These are phyloP conservation scores for Euphorbia celastroides DNA, from an alignment of 441 rosid species.

Conservation along the genomic window DNA sequence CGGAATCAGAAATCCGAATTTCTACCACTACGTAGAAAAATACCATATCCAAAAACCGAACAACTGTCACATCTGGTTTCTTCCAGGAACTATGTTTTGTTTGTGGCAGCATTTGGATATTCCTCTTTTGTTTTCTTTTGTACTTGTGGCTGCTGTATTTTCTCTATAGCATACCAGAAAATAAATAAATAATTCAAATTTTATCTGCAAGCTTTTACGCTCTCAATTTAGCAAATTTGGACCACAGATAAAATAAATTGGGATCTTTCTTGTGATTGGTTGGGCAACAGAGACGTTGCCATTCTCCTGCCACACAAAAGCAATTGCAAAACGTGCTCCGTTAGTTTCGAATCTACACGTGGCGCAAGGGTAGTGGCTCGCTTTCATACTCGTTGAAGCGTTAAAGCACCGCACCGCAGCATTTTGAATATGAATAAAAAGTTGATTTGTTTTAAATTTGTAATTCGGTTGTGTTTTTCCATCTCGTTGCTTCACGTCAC, in stretches of 20 bases:
- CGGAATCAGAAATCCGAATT: not conserved
- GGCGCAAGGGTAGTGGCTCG: not conserved
- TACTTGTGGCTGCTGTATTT: not conserved
- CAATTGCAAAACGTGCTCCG: not conserved
- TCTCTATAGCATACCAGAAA: not conserved
- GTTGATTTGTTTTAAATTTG: not conserved
- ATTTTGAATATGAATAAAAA: not conserved
- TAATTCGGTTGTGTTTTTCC: not conserved
- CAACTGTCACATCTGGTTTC: not conserved
- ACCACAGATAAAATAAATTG: not conserved
- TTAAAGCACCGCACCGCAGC: not conserved
- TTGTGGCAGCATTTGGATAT: slow-evolving; percentile 10
- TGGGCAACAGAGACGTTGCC: not conserved
- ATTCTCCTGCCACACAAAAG: not conserved
- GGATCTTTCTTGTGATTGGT: not conserved
- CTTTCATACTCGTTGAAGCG: not conserved
- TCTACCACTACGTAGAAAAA: not conserved
- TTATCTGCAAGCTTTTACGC: not conserved
- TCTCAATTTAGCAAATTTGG: not conserved
- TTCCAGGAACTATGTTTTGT: not conserved
- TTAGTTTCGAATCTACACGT: not conserved
- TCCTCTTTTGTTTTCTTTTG: not conserved
- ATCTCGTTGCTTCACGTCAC: not conserved
- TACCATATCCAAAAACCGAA: not conserved
- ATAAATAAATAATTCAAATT: not conserved